Base-by-base conservation (phyloP, 1,284 basidiomycete genomes). In the Salmacisia buchloeana region DNA sequence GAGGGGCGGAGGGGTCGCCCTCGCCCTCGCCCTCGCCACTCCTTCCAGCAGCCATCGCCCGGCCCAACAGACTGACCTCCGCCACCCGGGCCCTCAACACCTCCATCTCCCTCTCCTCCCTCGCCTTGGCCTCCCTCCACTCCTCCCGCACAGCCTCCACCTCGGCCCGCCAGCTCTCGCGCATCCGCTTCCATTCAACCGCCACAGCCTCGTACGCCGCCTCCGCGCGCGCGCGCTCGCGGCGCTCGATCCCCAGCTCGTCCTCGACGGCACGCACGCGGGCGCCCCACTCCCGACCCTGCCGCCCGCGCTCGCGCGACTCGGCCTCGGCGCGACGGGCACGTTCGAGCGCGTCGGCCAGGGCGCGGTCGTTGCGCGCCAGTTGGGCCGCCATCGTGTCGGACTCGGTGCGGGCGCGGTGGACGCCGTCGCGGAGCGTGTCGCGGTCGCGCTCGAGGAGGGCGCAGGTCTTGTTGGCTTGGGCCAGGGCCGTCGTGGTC, bases 341-440 rank as follows among this genome's bases (percentile, higher is more conserved):
- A 0, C 80, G 71, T 7, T 71, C 68, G 13, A 80, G 71, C 21
- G 75, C 71, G 46, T 93, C 91, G 78, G 90, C 87, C 64, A 91
- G 80, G 62, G 92, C 76, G 63, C 91, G 84, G 80, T 93, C 91
- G 77, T 93, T 93, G 63, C 91, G 83, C 29, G 89, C 85, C 10
- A 93, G 87, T 18, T 92, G 90, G 69, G 90, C 89, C 72, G 90
- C 90, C 65, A 91, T 78, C 1, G 87, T 87, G 77, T 93, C 91
- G 74, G 91, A 92, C 81, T 93, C 91, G 59, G 90, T 77, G 61
- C 89, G 81, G 62, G 92, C 80, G 54, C 91, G 83, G 75, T 91
- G 89, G 67, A 91, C 84, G 1, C 86, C 87, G 73, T 91, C 90
- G 72, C 91, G 91, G 78, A 92, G 80, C 79, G 93, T 91, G 76